Percentiles rank a stretch among this genome's conserved stretches.
Conservation (phyloP, 345 rosid species). For the Eucalyptus curtisii region DNA sequence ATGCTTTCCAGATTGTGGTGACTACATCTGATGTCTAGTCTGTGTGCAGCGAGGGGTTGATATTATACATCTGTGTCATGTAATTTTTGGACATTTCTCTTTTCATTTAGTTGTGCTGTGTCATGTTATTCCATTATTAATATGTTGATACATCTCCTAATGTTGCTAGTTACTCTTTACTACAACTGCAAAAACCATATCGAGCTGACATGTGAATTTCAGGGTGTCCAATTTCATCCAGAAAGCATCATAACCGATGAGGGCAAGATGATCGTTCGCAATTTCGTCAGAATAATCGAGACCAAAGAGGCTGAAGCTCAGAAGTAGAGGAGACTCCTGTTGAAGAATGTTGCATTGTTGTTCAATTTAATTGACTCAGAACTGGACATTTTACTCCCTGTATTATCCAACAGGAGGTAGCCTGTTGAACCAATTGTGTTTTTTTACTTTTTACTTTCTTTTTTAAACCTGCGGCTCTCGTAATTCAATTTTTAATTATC, state of each 20-base stretch:
- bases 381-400: neutral
- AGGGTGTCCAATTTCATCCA: slow-evolving; percentile 98
- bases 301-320: slow-evolving; percentile 36
- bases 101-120: neutral
- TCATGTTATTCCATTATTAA: neutral
- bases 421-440: neutral
- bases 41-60: neutral
- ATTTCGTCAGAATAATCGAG: slow-evolving; percentile 62
- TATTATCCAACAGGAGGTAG: neutral
- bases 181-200: neutral
- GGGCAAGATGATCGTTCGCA: slow-evolving; percentile 64
- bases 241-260: slow-evolving; percentile 84
- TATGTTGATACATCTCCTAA: neutral
- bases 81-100: neutral
- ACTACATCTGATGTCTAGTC: neutral
- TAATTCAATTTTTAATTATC: neutral
- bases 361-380: neutral
- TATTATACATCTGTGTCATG: neutral
- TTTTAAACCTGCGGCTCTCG: neutral
- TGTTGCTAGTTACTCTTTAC: neutral
- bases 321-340: slow-evolving; percentile 3
- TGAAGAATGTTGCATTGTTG: neutral
- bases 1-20: neutral
- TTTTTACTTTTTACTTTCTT: neutral
- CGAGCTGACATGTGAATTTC: neutral